Evolutionary conservation across 345 rosid species (phyloP).

Genomic region (Carallia pectinifolia): DNA sequence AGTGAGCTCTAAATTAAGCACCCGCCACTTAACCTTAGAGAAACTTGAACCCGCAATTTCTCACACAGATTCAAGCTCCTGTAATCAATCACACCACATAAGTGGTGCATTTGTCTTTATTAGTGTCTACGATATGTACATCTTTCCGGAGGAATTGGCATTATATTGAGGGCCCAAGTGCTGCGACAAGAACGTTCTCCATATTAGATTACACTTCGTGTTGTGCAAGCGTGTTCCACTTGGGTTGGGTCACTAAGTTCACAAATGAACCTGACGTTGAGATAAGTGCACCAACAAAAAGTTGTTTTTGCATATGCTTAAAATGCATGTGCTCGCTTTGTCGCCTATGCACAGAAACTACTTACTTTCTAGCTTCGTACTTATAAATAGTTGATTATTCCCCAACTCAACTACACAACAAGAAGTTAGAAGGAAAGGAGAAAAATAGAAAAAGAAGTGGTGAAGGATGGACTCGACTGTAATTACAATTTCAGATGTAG

Average conservation of each 20-base stretch:
- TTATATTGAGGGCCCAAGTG: background rate
- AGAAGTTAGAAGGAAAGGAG: background rate
- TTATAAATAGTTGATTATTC: conserved; percentile 20
- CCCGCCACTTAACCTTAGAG: no score
- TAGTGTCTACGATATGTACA: no score
- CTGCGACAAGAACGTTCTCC: conserved; percentile 30
- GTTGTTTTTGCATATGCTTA: background rate
- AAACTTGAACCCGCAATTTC: no score
- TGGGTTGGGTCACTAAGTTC: conserved; percentile 25
- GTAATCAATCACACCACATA: no score
- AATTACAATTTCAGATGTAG: conserved; percentile 36
- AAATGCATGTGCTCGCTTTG: conserved; percentile 25
- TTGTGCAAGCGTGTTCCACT: conserved; percentile 53
- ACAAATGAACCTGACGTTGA: background rate
- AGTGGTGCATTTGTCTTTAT: no score
- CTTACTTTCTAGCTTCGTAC: background rate
- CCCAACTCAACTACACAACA: conserved; percentile 4
- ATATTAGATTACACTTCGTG: conserved; percentile 18
- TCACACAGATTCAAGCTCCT: no score
- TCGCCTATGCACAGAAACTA: background rate
- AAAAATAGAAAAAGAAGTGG: background rate
- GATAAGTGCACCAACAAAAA: conserved; percentile 5
- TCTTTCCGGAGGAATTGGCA: no score
- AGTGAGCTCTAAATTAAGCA: no score
- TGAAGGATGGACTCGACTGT: conserved; percentile 38